Conservation (phyloP, 2,329 filamentous ascomycete genomes). For the Sodiomyces alkalinus region DNA sequence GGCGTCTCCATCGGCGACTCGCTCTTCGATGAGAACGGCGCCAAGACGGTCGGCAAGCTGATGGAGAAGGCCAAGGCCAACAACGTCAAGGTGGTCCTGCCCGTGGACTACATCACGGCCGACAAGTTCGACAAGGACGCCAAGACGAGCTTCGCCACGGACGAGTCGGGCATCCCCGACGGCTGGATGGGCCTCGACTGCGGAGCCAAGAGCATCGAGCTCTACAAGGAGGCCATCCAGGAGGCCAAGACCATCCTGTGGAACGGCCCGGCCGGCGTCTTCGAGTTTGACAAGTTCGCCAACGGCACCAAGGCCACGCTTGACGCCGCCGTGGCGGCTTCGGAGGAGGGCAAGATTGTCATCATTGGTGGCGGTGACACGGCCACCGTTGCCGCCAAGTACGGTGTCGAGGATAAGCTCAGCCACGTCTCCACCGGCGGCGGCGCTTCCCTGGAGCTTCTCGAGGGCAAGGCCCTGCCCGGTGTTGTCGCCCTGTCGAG, state of each 20-base stretch:
- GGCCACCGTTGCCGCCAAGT: conserved; percentile 94
- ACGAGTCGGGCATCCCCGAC: conserved; percentile 80
- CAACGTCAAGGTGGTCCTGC: conserved; percentile 87
- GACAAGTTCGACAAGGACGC: conserved; percentile 89
- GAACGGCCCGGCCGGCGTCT: conserved; percentile 96
- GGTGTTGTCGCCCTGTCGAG: conserved; percentile 84
- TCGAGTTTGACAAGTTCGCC: conserved; percentile 92
- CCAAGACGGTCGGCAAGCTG: conserved; percentile 77
- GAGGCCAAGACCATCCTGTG: conserved; percentile 94
- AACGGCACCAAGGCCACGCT: conserved; percentile 84
- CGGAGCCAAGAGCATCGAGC: conserved; percentile 72
- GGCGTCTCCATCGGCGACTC: conserved; percentile 77
- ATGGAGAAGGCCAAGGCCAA: conserved; percentile 95
- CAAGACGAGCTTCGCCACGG: conserved; percentile 64
- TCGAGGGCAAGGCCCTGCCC: conserved; percentile 95
- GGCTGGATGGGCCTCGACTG: conserved; percentile 98
- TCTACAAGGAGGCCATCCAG: conserved; percentile 76
- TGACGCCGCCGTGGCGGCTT: conserved; percentile 72
- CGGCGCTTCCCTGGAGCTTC: conserved; percentile 85
- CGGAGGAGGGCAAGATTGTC: conserved; percentile 77
- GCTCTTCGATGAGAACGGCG: conserved; percentile 85
- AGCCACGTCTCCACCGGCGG: conserved; percentile 97
- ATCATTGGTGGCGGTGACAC: conserved; percentile 98
- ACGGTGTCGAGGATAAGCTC: conserved; percentile 87
- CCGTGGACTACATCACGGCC: conserved; percentile 88